phyloP scores from a whole-genome alignment of 805 yeast genomes.

The Candida mattraensis region DNA sequence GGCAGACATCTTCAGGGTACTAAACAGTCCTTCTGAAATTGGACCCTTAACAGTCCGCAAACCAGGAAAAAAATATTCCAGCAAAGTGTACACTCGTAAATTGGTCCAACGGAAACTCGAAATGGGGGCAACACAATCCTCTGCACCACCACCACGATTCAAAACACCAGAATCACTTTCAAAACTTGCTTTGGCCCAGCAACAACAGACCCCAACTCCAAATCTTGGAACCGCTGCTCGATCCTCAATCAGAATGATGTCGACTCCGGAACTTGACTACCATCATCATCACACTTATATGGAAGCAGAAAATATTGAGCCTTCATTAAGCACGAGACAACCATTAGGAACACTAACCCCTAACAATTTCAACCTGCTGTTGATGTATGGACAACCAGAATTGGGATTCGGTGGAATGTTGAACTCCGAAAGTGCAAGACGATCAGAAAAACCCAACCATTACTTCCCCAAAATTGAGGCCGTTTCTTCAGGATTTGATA shows the following conservation, averaged over 20 bases:
- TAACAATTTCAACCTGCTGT: conserved; percentile 16
- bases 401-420: conserved; percentile 14
- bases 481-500: conserved; percentile 10
- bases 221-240: conserved; percentile 5
- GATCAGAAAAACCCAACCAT: not conserved
- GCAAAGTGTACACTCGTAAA: conserved; percentile 23
- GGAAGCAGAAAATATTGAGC: conserved; percentile 6
- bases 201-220: conserved; percentile 4
- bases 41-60: conserved; percentile 24
- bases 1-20: conserved; percentile 26
- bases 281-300: conserved; percentile 1
- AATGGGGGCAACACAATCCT: conserved; percentile 4
- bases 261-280: conserved; percentile 12
- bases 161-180: conserved; percentile 1
- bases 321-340: conserved; percentile 7
- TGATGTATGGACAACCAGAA: conserved; percentile 10
- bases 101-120: conserved; percentile 11
- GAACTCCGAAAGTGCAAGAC: conserved; percentile 8
- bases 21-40: conserved; percentile 13
- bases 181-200: not conserved
- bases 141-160: conserved; percentile 1
- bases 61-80: conserved; percentile 34
- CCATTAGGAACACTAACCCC: conserved; percentile 16
- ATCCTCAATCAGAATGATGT: conserved; percentile 7
- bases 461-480: not conserved